Percentiles rank a stretch among this genome's conserved stretches.
phyloP scores from a whole-genome alignment of 2,329 filamentous ascomycete species.

The Neofusicoccum laricinum region DNA sequence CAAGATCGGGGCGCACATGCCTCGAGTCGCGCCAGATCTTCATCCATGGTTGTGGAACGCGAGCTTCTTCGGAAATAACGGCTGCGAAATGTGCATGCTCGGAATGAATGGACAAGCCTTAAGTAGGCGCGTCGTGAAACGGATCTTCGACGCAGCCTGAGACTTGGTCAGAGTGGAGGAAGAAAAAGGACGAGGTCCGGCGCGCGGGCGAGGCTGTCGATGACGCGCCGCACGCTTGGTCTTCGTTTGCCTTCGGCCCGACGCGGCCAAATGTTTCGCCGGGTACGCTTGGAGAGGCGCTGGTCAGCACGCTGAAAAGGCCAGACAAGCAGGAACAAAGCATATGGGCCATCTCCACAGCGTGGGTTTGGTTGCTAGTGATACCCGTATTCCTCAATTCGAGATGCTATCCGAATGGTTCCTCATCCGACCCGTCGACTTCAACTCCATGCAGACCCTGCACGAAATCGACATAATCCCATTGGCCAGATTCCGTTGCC shows the following conservation, averaged over 20 bases:
- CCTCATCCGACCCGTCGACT: background rate
- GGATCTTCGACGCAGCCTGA: background rate
- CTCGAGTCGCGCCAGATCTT: background rate
- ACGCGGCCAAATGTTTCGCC: constrained; percentile 3
- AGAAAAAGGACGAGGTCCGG: background rate
- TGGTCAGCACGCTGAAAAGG: no score
- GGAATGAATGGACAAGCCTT: background rate
- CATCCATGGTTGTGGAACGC: constrained; percentile 9
- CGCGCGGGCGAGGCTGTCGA: background rate
- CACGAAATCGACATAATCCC: background rate
- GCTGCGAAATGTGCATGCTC: background rate
- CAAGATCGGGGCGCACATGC: background rate
- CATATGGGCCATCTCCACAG: no score
- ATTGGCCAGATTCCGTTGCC: background rate
- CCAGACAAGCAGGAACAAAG: no score
- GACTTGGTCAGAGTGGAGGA: background rate
- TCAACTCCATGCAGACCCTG: background rate
- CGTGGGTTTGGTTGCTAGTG: no score
- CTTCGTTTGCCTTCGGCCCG: background rate
- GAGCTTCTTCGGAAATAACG: background rate
- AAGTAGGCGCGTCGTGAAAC: background rate
- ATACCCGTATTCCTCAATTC: no score
- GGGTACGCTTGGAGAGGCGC: background rate
- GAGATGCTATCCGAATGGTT: no score
- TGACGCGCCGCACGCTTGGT: background rate